phyloP scores from a whole-genome alignment of 768 basidiomycete species.

The Panus rudis region DNA sequence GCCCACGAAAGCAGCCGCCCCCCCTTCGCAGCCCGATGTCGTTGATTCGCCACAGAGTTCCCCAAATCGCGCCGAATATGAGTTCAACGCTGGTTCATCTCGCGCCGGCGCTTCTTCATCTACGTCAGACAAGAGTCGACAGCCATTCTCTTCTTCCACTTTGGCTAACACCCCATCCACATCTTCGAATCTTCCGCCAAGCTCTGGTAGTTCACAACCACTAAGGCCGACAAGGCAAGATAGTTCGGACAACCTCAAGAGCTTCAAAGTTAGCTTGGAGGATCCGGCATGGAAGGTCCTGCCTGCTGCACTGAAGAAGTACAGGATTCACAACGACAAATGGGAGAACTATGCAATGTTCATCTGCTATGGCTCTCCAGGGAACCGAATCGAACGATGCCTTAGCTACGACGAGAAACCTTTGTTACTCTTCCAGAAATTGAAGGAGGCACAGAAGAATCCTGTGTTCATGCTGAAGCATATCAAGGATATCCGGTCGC shows the following conservation, averaged over 20 bases:
- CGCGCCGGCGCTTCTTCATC: slow-evolving; percentile 6
- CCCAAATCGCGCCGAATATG: slow-evolving; percentile 72
- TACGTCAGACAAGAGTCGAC: slow-evolving; percentile 7
- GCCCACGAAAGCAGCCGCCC: slow-evolving; percentile 62
- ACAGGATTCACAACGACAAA: slow-evolving; percentile 96
- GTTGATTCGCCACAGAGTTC: slow-evolving; percentile 74
- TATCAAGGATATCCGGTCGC: slow-evolving; percentile 94
- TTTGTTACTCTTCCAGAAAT: slow-evolving; percentile 89
- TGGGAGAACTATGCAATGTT: slow-evolving; percentile 99
- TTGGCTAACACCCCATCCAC: neutral
- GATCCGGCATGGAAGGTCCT: slow-evolving; percentile 99
- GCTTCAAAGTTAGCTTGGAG: slow-evolving; percentile 95
- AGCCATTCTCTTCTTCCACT: slow-evolving; percentile 6
- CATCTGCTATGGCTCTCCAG: slow-evolving; percentile 91
- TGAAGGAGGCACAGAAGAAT: slow-evolving; percentile 96
- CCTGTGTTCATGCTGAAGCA: slow-evolving; percentile 99
- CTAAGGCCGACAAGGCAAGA: slow-evolving; percentile 55
- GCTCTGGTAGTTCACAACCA: slow-evolving; percentile 13
- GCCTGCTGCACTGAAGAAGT: slow-evolving; percentile 96
- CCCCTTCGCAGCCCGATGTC: slow-evolving; percentile 26
- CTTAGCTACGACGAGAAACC: slow-evolving; percentile 98
- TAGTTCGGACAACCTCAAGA: slow-evolving; percentile 72
- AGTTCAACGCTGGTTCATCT: slow-evolving; percentile 27
- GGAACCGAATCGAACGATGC: slow-evolving; percentile 84
- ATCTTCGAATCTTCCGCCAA: neutral